A percentile compares a stretch with the other conserved stretches of the same genome.
phyloP scores from a whole-genome alignment of 2,329 filamentous ascomycete genomes.

The Neurospora crassa region DNA sequence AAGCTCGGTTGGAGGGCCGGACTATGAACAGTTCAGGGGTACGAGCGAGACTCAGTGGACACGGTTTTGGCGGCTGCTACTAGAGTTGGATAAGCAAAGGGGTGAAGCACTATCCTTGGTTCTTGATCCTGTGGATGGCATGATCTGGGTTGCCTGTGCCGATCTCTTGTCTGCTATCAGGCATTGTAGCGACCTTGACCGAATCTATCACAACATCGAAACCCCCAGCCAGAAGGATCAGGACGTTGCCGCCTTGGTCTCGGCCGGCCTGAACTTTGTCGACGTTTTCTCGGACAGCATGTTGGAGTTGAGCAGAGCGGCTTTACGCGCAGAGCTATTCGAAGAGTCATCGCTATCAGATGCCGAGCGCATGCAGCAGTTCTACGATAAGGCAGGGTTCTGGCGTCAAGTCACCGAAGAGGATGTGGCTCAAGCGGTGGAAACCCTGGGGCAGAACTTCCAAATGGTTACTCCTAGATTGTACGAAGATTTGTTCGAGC shows the following conservation, averaged over 20 bases:
- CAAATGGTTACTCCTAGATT: slow-evolving; percentile 46
- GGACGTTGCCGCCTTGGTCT: slow-evolving; percentile 52
- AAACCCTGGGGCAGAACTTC: slow-evolving; percentile 57
- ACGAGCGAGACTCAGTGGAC: slow-evolving; percentile 80
- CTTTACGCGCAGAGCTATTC: slow-evolving; percentile 63
- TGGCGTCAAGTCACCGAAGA: slow-evolving; percentile 74
- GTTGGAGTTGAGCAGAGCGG: slow-evolving; percentile 55
- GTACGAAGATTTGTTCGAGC: slow-evolving; percentile 41
- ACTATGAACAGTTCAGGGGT: slow-evolving; percentile 65
- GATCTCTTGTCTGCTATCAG: slow-evolving; percentile 73
- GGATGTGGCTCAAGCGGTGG: slow-evolving; percentile 60
- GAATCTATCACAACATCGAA: slow-evolving; percentile 58
- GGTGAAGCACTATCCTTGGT: slow-evolving; percentile 72
- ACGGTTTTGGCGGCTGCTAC: slow-evolving; percentile 74
- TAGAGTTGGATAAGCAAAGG: slow-evolving; percentile 78
- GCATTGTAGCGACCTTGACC: slow-evolving; percentile 69
- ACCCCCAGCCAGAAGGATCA: slow-evolving; percentile 42
- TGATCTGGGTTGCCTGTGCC: slow-evolving; percentile 77
- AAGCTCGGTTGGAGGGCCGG: slow-evolving; percentile 52
- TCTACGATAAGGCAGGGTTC: slow-evolving; percentile 73
- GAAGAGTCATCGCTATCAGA: slow-evolving; percentile 62
- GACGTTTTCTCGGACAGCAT: slow-evolving; percentile 62
- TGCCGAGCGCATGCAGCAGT: slow-evolving; percentile 63
- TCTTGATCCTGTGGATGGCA: slow-evolving; percentile 58
- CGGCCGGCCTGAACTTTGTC: slow-evolving; percentile 60